Conservation (phyloP, 495 filamentous ascomycete genomes). For the Wilcoxina mikolae region DNA sequence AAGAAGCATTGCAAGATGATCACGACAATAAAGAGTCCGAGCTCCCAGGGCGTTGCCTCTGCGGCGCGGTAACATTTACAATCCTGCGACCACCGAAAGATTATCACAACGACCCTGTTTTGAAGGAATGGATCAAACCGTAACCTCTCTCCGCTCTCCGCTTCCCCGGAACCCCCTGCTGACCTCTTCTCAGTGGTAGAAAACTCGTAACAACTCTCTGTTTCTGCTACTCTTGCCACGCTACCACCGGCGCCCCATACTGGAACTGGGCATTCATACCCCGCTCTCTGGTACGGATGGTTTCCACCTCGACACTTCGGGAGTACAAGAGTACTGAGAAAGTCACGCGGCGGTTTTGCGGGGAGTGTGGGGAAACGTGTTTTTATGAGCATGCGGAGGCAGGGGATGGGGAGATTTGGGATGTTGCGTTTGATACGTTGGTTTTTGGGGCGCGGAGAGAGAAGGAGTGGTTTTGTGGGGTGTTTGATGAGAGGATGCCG, state of each 20-base stretch:
- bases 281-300: background rate
- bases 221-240: slow-evolving; percentile 16
- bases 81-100: background rate
- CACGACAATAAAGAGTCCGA: background rate
- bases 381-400: background rate
- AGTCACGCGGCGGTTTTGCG: background rate
- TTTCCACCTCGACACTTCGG: background rate
- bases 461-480: background rate
- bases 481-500: background rate
- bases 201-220: slow-evolving; percentile 14
- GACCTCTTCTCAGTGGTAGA: background rate
- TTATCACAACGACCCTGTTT: background rate
- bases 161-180: background rate
- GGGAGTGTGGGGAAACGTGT: background rate
- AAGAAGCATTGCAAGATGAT: background rate
- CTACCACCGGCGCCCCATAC: slow-evolving; percentile 12
- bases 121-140: background rate
- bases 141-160: background rate
- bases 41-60: background rate
- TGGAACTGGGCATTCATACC: slow-evolving; percentile 15
- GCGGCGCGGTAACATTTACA: background rate
- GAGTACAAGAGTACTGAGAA: background rate
- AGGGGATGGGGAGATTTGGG: background rate
- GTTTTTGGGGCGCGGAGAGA: background rate
- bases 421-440: background rate